Evolutionary conservation across 2,329 filamentous ascomycete genomes (phyloP), one percentile per base, ranked within the genome.

Genomic region (Pseudonectria buxi): DNA sequence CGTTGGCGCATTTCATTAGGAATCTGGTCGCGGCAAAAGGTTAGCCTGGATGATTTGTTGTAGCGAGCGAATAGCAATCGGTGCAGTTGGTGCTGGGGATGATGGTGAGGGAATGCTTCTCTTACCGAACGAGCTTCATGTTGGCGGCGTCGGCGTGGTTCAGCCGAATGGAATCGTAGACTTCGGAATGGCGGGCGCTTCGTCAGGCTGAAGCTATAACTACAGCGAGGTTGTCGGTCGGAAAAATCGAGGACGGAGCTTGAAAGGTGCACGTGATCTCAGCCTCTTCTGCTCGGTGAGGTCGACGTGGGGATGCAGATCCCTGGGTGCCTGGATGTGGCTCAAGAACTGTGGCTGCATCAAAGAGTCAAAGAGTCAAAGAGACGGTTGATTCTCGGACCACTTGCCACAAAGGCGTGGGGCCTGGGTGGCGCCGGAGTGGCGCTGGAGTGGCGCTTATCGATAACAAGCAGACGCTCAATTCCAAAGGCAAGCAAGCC

Each of bases 1-100:
- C 92, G 66, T 95, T 96, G 65, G 86, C 81, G 67, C 90, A 96
- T 74, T 98, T 98, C 90, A 96, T 96, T 54, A 98, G 74, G 65
- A 98, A 98, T 63, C 92, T 96, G 64, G 40, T 43, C 35, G 46
- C 42, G 33, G 11, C 39, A 29, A 22, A 22, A 22, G 34, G 50
- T 58, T 47, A 58, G 55, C 43, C 36, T 29, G 35, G 5, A 22
- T 9, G 18, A 22, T 22, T 22, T 2, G 12, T 6, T 11, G 12
- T 9, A 9, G 6, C 14, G 12, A 14, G 10, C n/a, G 10, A n/a
- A 33, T 22, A 9, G 18, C 9, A 22, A 5, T 22, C 18, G 18
- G 9, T 9, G 18, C 5, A 6, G 18, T 5, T 22, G 5, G 18
- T 22, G 18, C 18, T 22, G 5, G 18, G 5, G 4, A 32, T 13